These are phyloP conservation scores for Globisporangium yorkense DNA, from an alignment of 352 stramenopile species.

Conservation along the genomic window DNA sequence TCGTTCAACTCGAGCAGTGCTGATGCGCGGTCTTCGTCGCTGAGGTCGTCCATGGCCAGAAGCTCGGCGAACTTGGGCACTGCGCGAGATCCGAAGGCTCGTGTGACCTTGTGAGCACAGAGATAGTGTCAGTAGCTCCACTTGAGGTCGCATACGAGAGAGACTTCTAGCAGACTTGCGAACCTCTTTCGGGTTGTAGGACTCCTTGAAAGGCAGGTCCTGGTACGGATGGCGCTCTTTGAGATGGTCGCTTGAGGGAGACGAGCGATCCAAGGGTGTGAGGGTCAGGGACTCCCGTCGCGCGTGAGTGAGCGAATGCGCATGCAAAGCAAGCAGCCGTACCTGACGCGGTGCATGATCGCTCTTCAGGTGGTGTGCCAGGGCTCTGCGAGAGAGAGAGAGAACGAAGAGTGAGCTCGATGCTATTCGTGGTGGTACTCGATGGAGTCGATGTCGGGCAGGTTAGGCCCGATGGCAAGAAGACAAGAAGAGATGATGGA, in stretches of 20 bases:
- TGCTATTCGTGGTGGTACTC: too few relatives aligned
- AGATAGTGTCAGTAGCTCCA: neutral
- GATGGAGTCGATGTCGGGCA: too few relatives aligned
- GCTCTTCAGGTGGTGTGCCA: neutral
- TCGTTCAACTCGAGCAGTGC: slow-evolving; percentile 45
- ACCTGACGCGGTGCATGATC: slow-evolving; percentile 61
- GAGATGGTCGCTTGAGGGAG: slow-evolving; percentile 40
- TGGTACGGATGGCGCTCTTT: slow-evolving; percentile 52
- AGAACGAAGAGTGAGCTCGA: neutral
- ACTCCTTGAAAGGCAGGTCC: slow-evolving; percentile 49
- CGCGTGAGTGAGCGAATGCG: neutral
- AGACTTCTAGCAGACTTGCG: neutral
- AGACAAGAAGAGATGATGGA: too few relatives aligned
- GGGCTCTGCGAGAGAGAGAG: too few relatives aligned
- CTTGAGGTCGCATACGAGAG: neutral
- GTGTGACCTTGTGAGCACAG: slow-evolving; percentile 27
- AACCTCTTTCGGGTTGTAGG: slow-evolving; percentile 48
- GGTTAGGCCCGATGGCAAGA: too few relatives aligned
- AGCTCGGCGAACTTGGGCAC: slow-evolving; percentile 60
- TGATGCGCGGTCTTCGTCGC: slow-evolving; percentile 40
- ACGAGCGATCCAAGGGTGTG: neutral
- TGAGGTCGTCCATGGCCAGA: slow-evolving; percentile 45
- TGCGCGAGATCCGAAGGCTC: slow-evolving; percentile 43
- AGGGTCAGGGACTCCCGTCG: neutral
- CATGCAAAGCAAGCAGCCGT: neutral